Evolutionary conservation across 352 stramenopile genomes (phyloP), one percentile per base, ranked within the genome.

Genomic region (Phytophthora fragariae): DNA sequence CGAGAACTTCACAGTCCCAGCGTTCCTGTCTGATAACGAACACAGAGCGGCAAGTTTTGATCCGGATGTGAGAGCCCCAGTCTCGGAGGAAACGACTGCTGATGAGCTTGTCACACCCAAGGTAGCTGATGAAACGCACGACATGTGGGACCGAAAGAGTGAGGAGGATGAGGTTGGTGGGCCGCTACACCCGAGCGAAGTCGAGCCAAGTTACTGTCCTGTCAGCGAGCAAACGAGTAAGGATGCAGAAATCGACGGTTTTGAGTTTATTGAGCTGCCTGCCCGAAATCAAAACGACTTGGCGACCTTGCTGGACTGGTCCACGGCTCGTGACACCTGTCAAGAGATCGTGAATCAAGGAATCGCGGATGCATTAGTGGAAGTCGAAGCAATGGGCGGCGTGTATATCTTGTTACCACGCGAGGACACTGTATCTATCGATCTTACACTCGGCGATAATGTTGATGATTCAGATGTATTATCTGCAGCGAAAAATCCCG

Each of bases 281-380:
- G 24, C 17, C 10, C 14, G 15, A 31, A 58, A 31, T 9, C 60
- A 59, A 44, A 46, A 69, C 21, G 59, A 55, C 2, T 17, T 54
- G 10, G 27, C 9, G 15, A 17, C 56, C 19, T 62, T 12, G 3
- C 19, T 75, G 27, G 49, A 75, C n/a, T 78, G 67, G 67, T 17
- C 12, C 17, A 9, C 44, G 21, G 54, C 47, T 61, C 62, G 56
- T 11, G 54, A 58, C 21, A 44, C 33, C 37, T 72, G 62, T 33
- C 33, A 75, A 6, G 24, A 70, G 4, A 47, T 72, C 19, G 29
- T 39, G 33, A 57, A n/a, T 44, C 57, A 57, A 27, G 72, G 67
- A 52, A 72, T 79, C 12, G 5, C 67, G 62, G 57, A 66, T 66
- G 72, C 72, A 29, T 57, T 79, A 19, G 15, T 21, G 68, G 57